These are phyloP conservation scores for Sordariomycetes sp. DNA, from an alignment of 2,329 filamentous ascomycete species.

Conservation along the genomic window DNA sequence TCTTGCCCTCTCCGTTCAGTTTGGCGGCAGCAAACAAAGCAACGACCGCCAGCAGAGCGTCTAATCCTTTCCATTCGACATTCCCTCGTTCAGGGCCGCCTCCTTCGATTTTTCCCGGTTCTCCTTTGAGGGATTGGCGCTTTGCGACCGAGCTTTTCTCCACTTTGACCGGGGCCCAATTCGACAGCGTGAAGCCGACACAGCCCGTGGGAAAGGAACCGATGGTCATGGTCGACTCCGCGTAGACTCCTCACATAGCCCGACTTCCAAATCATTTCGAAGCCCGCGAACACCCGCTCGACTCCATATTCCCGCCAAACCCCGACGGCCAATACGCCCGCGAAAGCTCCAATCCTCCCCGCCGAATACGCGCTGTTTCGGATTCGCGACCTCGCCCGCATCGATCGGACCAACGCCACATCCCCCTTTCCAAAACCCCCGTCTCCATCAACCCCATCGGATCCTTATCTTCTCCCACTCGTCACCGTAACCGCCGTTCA, in stretches of 20 bases:
- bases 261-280: not conserved
- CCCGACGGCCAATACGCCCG: too few species aligned
- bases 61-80: not conserved
- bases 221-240: too few species aligned
- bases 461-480: not conserved
- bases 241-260: too few species aligned
- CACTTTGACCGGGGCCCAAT: too few species aligned
- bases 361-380: not conserved
- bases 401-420: not conserved
- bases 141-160: too few species aligned
- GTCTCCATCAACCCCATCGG: too few species aligned
- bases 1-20: too few species aligned
- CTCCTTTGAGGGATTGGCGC: not conserved
- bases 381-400: not conserved
- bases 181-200: too few species aligned
- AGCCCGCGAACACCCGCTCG: not conserved
- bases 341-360: not conserved
- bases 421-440: not conserved
- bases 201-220: too few species aligned
- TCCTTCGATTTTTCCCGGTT: not conserved
- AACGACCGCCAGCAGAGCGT: not conserved
- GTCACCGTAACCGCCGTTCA: not conserved
- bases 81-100: not conserved
- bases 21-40: not conserved
- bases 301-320: too few species aligned